Conservation (phyloP, 2,329 filamentous ascomycete species). For the Fusarium sp. region DNA sequence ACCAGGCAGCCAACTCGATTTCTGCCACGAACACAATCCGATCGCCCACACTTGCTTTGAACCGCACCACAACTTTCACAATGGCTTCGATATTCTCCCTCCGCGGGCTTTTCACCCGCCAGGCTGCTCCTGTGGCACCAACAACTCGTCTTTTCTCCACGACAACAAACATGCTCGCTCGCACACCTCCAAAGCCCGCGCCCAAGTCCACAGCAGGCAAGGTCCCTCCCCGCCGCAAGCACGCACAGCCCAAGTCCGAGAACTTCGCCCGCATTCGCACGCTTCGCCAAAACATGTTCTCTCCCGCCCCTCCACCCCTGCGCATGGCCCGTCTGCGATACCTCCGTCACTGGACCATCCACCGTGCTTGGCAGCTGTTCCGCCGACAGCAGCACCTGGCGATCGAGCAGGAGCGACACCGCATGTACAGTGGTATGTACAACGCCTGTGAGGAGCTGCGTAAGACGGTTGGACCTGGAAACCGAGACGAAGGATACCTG, state of each 20-base stretch:
- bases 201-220: constrained; percentile 41
- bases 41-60: not conserved
- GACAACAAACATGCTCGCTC: constrained; percentile 48
- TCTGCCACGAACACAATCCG: not conserved
- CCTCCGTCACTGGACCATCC: constrained; percentile 98
- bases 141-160: constrained; percentile 49
- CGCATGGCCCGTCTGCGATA: constrained; percentile 88
- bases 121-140: constrained; percentile 14
- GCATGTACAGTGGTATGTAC: constrained; percentile 84
- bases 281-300: constrained; percentile 61
- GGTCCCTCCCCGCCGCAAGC: constrained; percentile 43
- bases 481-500: constrained; percentile 73
- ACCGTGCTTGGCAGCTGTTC: constrained; percentile 91
- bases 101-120: constrained; percentile 47
- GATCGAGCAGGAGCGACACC: constrained; percentile 77
- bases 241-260: constrained; percentile 49
- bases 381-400: constrained; percentile 73
- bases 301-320: constrained; percentile 72
- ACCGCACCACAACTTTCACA: constrained; percentile 14
- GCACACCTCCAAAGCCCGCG: constrained; percentile 44
- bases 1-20: not conserved
- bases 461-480: constrained; percentile 65
- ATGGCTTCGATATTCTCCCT: constrained; percentile 49
- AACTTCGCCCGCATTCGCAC: constrained; percentile 58
- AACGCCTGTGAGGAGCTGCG: constrained; percentile 87